phyloP scores from a whole-genome alignment of 2,329 filamentous ascomycete genomes.

The Penicillium sp. region DNA sequence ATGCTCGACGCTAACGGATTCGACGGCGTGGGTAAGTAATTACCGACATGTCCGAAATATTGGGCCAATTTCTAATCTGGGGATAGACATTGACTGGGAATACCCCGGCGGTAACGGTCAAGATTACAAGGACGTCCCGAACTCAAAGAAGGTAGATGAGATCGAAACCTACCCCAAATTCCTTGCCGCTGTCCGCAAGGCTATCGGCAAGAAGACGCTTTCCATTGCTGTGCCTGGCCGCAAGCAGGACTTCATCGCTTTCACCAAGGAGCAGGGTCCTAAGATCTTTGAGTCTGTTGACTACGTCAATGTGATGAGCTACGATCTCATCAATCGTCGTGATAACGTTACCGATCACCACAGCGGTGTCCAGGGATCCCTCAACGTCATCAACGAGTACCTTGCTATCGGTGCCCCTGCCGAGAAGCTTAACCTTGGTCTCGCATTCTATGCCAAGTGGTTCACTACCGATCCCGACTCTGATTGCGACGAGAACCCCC shows the following conservation, averaged over 20 bases:
- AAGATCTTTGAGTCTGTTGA: conserved; percentile 63
- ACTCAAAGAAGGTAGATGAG: conserved; percentile 60
- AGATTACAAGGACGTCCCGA: conserved; percentile 66
- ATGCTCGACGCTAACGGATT: conserved; percentile 65
- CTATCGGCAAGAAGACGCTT: conserved; percentile 63
- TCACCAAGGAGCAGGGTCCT: conserved; percentile 58
- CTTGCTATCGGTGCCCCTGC: conserved; percentile 57
- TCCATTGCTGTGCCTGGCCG: conserved; percentile 69
- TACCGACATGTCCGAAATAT: not conserved
- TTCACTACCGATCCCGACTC: conserved; percentile 58
- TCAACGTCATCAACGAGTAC: conserved; percentile 61
- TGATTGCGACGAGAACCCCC: conserved; percentile 48
- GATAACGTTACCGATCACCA: conserved; percentile 67
- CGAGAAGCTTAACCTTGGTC: conserved; percentile 64
- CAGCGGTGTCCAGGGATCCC: conserved; percentile 60
- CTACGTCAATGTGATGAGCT: conserved; percentile 71
- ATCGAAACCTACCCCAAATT: conserved; percentile 64
- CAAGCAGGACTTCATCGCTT: conserved; percentile 68
- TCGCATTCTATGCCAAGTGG: conserved; percentile 71
- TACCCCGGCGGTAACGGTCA: conserved; percentile 65
- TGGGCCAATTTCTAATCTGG: not conserved
- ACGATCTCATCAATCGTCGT: conserved; percentile 72
- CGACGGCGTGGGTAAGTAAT: conserved; percentile 62
- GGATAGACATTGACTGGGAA: conserved; percentile 67
- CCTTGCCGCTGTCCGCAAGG: conserved; percentile 59